These are phyloP conservation scores for Puccinia horiana DNA, from an alignment of 1,284 basidiomycete species.

Conservation along the genomic window DNA sequence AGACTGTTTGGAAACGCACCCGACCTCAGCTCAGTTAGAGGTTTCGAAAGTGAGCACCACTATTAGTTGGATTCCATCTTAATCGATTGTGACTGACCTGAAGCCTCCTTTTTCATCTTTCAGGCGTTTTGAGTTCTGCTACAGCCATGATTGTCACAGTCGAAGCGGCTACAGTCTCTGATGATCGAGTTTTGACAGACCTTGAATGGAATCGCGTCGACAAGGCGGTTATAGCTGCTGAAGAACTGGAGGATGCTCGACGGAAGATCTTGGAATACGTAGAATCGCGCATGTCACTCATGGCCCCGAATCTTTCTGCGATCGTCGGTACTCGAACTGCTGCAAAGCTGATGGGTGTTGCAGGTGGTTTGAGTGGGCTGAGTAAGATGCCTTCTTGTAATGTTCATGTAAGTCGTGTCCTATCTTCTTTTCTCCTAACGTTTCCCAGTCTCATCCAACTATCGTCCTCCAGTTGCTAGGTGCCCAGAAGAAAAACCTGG, in stretches of 20 bases:
- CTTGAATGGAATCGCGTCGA: slow-evolving; percentile 78
- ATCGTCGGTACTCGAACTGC: slow-evolving; percentile 98
- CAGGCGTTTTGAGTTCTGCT: slow-evolving; percentile 80
- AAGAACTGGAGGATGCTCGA: slow-evolving; percentile 80
- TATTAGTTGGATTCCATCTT: slow-evolving; percentile 52
- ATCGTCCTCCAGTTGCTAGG: slow-evolving; percentile 72
- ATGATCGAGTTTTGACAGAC: slow-evolving; percentile 72
- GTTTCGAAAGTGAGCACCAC: slow-evolving; percentile 33
- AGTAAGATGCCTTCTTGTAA: slow-evolving; percentile 95
- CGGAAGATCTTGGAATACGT: slow-evolving; percentile 95
- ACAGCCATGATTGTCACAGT: slow-evolving; percentile 95
- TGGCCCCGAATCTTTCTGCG: slow-evolving; percentile 95
- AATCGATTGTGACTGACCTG: not conserved
- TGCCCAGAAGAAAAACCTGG: slow-evolving; percentile 78
- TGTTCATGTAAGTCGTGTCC: slow-evolving; percentile 70
- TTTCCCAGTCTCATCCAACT: slow-evolving; percentile 4
- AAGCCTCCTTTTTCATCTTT: slow-evolving; percentile 59
- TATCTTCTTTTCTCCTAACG: not conserved
- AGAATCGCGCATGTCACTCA: slow-evolving; percentile 95
- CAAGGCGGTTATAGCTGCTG: slow-evolving; percentile 82
- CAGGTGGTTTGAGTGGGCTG: slow-evolving; percentile 85
- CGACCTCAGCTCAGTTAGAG: slow-evolving; percentile 37
- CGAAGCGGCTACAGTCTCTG: slow-evolving; percentile 80
- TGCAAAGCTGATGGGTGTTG: slow-evolving; percentile 94
- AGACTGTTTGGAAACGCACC: slow-evolving; percentile 77